Evolutionary conservation across 192 early-diverging fungal species (phyloP).

Genomic region (Gonapodya prolifera): DNA sequence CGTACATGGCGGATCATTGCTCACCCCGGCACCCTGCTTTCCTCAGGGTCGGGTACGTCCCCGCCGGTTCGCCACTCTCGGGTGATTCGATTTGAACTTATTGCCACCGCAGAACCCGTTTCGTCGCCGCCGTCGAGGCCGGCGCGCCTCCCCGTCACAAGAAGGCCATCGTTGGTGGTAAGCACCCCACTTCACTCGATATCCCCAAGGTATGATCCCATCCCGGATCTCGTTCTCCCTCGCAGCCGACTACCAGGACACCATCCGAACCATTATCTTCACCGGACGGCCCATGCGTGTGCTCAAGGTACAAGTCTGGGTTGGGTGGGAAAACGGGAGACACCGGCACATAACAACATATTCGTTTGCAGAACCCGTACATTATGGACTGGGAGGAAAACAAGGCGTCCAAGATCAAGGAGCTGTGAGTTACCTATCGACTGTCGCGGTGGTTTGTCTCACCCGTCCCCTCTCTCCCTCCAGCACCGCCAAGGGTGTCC

Average conservation of each 20-base stretch:
- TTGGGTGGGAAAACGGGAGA: neutral
- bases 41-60: neutral
- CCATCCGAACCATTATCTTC: constrained; percentile 27
- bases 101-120: constrained; percentile 17
- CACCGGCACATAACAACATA: neutral
- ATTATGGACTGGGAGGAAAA: constrained; percentile 5
- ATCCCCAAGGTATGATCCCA: neutral
- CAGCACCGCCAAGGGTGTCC: neutral
- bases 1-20: too few relatives aligned
- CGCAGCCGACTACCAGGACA: constrained; percentile 15
- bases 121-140: constrained; percentile 28
- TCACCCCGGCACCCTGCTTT: too few relatives aligned
- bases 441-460: neutral
- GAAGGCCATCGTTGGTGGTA: constrained; percentile 20
- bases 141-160: constrained; percentile 27
- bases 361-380: neutral
- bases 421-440: neutral
- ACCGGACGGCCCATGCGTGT: constrained; percentile 26
- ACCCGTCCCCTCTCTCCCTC: neutral
- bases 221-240: neutral
- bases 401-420: neutral
- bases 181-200: neutral
- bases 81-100: too few relatives aligned
- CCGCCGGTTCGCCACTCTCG: too few relatives aligned
- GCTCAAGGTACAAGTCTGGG: constrained; percentile 17